Conservation (phyloP, 75 land plant genomes). For the Sequoia sempervirens region DNA sequence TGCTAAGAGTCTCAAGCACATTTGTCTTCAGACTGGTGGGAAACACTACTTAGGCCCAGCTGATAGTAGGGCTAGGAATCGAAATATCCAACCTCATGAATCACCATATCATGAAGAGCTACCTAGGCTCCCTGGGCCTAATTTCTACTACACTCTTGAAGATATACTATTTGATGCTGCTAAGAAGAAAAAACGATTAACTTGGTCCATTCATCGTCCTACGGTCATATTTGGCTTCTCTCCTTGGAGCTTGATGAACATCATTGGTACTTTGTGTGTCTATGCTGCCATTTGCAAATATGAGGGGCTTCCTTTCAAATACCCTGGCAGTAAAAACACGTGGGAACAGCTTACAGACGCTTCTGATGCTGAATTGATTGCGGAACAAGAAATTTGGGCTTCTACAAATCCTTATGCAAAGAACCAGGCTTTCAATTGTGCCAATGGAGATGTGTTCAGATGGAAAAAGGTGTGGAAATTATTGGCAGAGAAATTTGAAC, state of each 20-base stretch:
- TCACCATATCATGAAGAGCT: conserved; percentile 64
- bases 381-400: conserved; percentile 95
- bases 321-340: conserved; percentile 40
- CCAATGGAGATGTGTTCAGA: conserved; percentile 72
- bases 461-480: conserved; percentile 76
- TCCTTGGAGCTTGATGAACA: conserved; percentile 56
- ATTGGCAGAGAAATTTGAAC: conserved; percentile 56
- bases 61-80: conserved; percentile 16
- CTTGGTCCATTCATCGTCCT: conserved; percentile 73
- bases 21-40: conserved; percentile 72
- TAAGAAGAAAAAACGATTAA: conserved; percentile 25
- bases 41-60: conserved; percentile 78
- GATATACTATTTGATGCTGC: conserved; percentile 47
- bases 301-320: conserved; percentile 41
- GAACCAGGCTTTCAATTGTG: conserved; percentile 76
- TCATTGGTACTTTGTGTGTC: conserved; percentile 44
- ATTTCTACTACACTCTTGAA: conserved; percentile 68
- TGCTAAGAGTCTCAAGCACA: conserved; percentile 51
- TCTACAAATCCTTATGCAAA: conserved; percentile 53
- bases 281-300: conserved; percentile 74
- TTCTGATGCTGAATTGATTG: conserved; percentile 77
- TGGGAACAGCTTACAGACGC: conserved; percentile 61
- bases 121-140: conserved; percentile 51
- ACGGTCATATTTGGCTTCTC: conserved; percentile 60
- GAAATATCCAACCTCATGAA: conserved; percentile 29